Evolutionary conservation across 2,329 filamentous ascomycete genomes (phyloP).

Genomic region (Coccinonectria pachysandricola): DNA sequence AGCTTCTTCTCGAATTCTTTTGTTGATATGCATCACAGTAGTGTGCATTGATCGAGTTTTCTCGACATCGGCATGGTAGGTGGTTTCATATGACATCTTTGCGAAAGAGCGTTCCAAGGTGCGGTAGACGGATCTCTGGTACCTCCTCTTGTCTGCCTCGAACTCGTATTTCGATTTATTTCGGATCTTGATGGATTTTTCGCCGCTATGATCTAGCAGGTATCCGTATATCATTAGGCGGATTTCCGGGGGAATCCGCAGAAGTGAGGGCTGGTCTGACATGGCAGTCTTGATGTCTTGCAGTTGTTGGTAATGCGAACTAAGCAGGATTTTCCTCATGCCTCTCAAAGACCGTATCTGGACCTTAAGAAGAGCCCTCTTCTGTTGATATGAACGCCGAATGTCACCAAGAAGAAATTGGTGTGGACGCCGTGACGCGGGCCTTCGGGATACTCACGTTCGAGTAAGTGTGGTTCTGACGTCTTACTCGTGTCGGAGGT

Average conservation of each 20-base stretch:
- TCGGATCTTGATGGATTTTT: conserved; percentile 29
- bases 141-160: conserved; percentile 7
- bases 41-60: conserved; percentile 26
- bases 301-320: background rate
- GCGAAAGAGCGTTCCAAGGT: conserved; percentile 30
- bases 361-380: too few relatives aligned
- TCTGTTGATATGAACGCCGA: too few relatives aligned
- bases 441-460: too few relatives aligned
- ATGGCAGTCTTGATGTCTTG: conserved; percentile 6
- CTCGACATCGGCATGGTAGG: conserved; percentile 31
- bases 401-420: too few relatives aligned
- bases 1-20: conserved; percentile 44
- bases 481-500: too few relatives aligned
- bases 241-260: conserved; percentile 31
- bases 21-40: conserved; percentile 35
- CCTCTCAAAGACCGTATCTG: too few relatives aligned
- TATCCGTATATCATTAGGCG: conserved; percentile 34
- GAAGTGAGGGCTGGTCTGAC: conserved; percentile 14
- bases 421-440: too few relatives aligned
- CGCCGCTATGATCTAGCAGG: conserved; percentile 31
- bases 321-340: too few relatives aligned
- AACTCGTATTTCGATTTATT: conserved; percentile 23
- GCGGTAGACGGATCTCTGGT: conserved; percentile 28
- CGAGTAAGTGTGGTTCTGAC: too few relatives aligned
- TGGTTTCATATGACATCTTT: conserved; percentile 38